These are phyloP conservation scores for Cyberlindnera mrakii DNA, from an alignment of 805 yeast species.

Conservation along the genomic window DNA sequence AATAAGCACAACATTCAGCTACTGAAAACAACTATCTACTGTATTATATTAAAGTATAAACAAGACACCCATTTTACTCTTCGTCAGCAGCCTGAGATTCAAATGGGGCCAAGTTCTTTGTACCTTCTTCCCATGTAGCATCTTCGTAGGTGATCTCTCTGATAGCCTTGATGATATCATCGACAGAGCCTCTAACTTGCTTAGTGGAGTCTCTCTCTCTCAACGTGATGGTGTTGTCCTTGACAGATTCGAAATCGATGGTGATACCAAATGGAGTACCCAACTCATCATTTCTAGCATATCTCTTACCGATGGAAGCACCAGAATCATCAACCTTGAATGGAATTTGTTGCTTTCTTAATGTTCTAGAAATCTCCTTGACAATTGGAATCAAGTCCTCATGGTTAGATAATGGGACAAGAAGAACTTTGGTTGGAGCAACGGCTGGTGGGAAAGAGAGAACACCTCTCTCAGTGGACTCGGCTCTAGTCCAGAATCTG, in stretches of 20 bases:
- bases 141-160: constrained; percentile 70
- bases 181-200: constrained; percentile 89
- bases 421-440: constrained; percentile 95
- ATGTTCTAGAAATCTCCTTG: constrained; percentile 56
- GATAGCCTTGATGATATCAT: constrained; percentile 68
- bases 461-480: constrained; percentile 81
- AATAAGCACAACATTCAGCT: not conserved
- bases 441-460: constrained; percentile 90
- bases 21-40: not conserved
- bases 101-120: constrained; percentile 63
- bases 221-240: constrained; percentile 83
- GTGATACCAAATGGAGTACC: constrained; percentile 99
- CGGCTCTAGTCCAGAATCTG: constrained; percentile 91
- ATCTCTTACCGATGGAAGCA: constrained; percentile 96
- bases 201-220: constrained; percentile 97
- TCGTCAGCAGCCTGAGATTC: constrained; percentile 54
- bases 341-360: constrained; percentile 80
- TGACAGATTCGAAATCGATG: constrained; percentile 87
- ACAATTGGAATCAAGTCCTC: constrained; percentile 73
- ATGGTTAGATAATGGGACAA: constrained; percentile 89
- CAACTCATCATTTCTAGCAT: constrained; percentile 95
- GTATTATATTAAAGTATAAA: not conserved
- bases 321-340: constrained; percentile 96
- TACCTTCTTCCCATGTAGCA: constrained; percentile 80
- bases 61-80: constrained; percentile 12